Evolutionary conservation across 768 basidiomycete species (phyloP).

Genomic region (Agrocybe praecox): DNA sequence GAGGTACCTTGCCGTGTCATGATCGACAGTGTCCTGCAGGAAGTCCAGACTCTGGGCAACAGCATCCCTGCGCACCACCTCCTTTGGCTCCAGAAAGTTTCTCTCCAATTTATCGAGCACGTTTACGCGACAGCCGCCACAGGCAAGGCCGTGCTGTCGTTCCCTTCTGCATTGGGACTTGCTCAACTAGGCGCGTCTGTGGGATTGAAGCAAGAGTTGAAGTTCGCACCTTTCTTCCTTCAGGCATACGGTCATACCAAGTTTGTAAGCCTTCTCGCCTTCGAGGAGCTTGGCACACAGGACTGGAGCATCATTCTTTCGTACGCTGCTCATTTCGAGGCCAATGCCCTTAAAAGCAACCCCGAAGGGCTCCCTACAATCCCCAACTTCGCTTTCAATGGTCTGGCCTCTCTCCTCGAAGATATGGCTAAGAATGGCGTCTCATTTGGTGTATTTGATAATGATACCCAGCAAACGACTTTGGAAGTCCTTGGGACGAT

Average conservation of each 20-base stretch:
- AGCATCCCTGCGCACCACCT: slow-evolving; percentile 5
- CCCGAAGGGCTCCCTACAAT: slow-evolving; percentile 19
- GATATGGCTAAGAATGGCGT: slow-evolving; percentile 36
- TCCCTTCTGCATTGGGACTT: slow-evolving; percentile 1
- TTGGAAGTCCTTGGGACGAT: slow-evolving; percentile 26
- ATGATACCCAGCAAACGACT: slow-evolving; percentile 23
- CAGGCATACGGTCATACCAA: slow-evolving; percentile 46
- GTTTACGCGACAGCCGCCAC: slow-evolving; percentile 19
- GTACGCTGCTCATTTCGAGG: slow-evolving; percentile 39
- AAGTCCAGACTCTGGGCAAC: neutral
- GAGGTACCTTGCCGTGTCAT: slow-evolving; percentile 22
- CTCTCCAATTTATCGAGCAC: slow-evolving; percentile 23
- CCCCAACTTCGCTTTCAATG: slow-evolving; percentile 34
- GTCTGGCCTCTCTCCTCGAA: slow-evolving; percentile 42
- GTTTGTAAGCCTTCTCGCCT: slow-evolving; percentile 22
- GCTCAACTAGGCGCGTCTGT: slow-evolving; percentile 30
- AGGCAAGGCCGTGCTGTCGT: slow-evolving; percentile 5
- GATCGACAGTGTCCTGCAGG: slow-evolving; percentile 10
- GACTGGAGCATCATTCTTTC: slow-evolving; percentile 53
- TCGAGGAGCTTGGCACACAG: slow-evolving; percentile 29
- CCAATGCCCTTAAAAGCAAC: slow-evolving; percentile 27
- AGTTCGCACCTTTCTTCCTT: slow-evolving; percentile 41
- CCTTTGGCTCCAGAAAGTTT: slow-evolving; percentile 15
- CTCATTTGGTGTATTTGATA: slow-evolving; percentile 29
- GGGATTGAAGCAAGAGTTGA: slow-evolving; percentile 31